Conservation (phyloP, 768 basidiomycete genomes). For the Mycena latifolia region DNA sequence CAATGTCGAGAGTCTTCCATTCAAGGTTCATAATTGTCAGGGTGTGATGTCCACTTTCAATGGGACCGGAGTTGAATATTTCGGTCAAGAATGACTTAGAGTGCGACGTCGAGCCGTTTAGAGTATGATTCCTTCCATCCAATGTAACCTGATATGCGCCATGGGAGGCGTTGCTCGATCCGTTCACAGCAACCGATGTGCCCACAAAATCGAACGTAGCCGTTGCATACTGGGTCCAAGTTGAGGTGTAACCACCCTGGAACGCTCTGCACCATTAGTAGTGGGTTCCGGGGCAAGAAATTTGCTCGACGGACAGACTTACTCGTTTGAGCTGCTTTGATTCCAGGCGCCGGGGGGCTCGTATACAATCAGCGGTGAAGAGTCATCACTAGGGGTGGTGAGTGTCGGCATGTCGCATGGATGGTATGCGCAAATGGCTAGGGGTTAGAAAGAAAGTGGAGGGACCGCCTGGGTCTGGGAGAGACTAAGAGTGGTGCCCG, state of each 20-base stretch:
- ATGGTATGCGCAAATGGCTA: not conserved
- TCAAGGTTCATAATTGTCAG: constrained; percentile 19
- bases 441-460: constrained; percentile 14
- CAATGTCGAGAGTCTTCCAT: constrained; percentile 23
- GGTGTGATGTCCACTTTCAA: constrained; percentile 9
- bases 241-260: not conserved
- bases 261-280: constrained; percentile 13
- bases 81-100: not conserved
- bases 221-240: constrained; percentile 4
- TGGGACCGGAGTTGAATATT: constrained; percentile 9
- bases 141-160: constrained; percentile 24
- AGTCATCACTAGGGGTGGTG: constrained; percentile 27
- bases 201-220: constrained; percentile 20
- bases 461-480: constrained; percentile 28
- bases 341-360: constrained; percentile 12
- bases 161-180: constrained; percentile 12
- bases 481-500: constrained; percentile 14
- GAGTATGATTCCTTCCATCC: constrained; percentile 2
- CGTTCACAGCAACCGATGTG: constrained; percentile 19
- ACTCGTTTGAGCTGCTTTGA: constrained; percentile 25
- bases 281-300: not conserved
- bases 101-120: constrained; percentile 3
- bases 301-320: constrained; percentile 6
- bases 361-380: constrained; percentile 31
- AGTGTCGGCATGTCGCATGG: constrained; percentile 24